Conservation (phyloP, 179 eudicot genomes). For the Amaranthus tricolor region DNA sequence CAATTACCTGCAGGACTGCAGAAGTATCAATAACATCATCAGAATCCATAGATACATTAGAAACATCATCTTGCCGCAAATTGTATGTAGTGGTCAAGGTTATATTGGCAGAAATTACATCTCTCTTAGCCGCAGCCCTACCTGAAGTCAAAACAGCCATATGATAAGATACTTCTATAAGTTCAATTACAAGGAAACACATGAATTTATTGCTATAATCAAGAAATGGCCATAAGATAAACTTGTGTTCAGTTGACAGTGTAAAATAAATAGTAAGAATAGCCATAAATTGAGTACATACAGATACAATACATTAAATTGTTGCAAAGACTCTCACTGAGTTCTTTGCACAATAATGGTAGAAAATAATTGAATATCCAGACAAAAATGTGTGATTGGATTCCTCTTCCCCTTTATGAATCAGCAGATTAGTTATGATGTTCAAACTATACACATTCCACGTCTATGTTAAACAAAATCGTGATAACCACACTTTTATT, state of each 20-base stretch:
- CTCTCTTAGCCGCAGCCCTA: conserved; percentile 40
- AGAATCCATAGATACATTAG: conserved; percentile 32
- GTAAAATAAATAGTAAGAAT: too few relatives aligned
- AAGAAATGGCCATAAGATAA: too few relatives aligned
- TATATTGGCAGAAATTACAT: conserved; percentile 40
- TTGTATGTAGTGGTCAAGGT: conserved; percentile 48
- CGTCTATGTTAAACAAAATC: too few relatives aligned
- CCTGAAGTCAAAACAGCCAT: conserved; percentile 43
- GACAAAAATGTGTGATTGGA: too few relatives aligned
- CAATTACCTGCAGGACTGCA: conserved; percentile 39
- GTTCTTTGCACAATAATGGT: too few relatives aligned
- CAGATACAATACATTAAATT: neutral
- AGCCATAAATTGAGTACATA: too few relatives aligned
- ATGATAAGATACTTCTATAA: neutral
- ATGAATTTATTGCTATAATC: neutral
- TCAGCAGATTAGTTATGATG: too few relatives aligned
- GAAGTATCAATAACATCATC: conserved; percentile 29
- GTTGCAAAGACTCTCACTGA: neutral
- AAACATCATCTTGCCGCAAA: conserved; percentile 40
- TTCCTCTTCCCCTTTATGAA: too few relatives aligned
- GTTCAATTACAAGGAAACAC: neutral
- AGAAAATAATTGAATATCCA: too few relatives aligned
- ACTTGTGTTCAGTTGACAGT: too few relatives aligned
- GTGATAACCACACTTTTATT: neutral
- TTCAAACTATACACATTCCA: too few relatives aligned